phyloP scores from a whole-genome alignment of 306 rosid genomes.

The Datisca glomerata region DNA sequence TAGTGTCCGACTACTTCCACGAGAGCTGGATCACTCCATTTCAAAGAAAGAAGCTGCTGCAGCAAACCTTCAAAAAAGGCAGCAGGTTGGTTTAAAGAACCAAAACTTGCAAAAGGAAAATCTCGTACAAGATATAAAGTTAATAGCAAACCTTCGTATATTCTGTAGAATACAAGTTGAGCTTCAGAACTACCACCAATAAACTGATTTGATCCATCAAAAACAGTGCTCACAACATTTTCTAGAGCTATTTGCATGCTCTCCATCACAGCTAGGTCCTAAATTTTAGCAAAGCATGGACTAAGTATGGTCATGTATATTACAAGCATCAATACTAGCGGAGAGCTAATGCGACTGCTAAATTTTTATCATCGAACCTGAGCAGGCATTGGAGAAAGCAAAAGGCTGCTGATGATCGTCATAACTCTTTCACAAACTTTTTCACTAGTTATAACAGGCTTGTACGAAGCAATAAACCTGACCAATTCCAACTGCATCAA shows the following conservation, averaged over 20 bases:
- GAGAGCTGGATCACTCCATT: constrained; percentile 81
- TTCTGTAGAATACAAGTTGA: constrained; percentile 52
- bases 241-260: constrained; percentile 86
- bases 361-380: constrained; percentile 44
- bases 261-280: constrained; percentile 82
- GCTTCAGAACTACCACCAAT: constrained; percentile 44
- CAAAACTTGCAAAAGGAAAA: constrained; percentile 9
- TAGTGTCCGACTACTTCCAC: constrained; percentile 87
- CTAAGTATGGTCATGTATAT: constrained; percentile 5
- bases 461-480: constrained; percentile 67
- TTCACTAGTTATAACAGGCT: constrained; percentile 60
- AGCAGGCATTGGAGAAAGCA: constrained; percentile 41
- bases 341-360: not conserved
- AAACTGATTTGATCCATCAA: constrained; percentile 61
- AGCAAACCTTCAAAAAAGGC: constrained; percentile 56
- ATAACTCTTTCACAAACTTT: constrained; percentile 65
- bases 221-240: constrained; percentile 58
- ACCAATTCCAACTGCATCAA: constrained; percentile 69
- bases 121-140: constrained; percentile 4
- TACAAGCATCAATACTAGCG: not conserved
- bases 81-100: constrained; percentile 10
- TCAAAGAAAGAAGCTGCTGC: constrained; percentile 72
- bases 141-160: constrained; percentile 60
- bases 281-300: constrained; percentile 12
- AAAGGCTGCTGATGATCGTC: constrained; percentile 43